phyloP scores from a whole-genome alignment of 495 filamentous ascomycete genomes.

The Penicillium canariense region DNA sequence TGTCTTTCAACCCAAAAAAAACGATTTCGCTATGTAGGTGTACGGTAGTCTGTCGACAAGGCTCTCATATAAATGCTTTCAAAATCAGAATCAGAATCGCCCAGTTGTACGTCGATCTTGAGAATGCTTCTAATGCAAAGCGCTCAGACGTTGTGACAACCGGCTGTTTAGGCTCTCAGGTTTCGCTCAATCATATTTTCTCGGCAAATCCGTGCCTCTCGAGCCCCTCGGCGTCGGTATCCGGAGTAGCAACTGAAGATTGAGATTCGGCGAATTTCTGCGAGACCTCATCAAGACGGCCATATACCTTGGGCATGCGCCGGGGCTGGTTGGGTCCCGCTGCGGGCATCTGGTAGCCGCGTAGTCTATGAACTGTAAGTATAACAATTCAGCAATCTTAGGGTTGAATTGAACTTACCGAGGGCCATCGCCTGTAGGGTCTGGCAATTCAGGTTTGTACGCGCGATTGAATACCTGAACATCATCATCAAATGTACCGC shows the following conservation, averaged over 20 bases:
- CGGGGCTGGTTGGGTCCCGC: slow-evolving; percentile 60
- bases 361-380: slow-evolving; percentile 46
- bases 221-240: slow-evolving; percentile 52
- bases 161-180: not conserved
- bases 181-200: slow-evolving; percentile 26
- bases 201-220: slow-evolving; percentile 61
- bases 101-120: slow-evolving; percentile 7
- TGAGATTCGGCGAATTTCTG: slow-evolving; percentile 51
- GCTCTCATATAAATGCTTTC: slow-evolving; percentile 6
- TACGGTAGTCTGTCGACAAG: not conserved
- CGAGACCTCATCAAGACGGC: slow-evolving; percentile 48
- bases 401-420: slow-evolving; percentile 46
- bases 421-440: slow-evolving; percentile 73
- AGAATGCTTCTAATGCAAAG: slow-evolving; percentile 12
- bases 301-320: slow-evolving; percentile 68
- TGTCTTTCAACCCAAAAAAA: not conserved
- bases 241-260: slow-evolving; percentile 47
- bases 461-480: slow-evolving; percentile 50
- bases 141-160: not conserved
- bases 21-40: not conserved
- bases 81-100: not conserved
- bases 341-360: slow-evolving; percentile 81
- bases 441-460: slow-evolving; percentile 70
- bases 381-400: slow-evolving; percentile 11
- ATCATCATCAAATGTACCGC: slow-evolving; percentile 62